Base-by-base conservation (phyloP, 257 asterid genomes). In the Primulina eburnea region DNA sequence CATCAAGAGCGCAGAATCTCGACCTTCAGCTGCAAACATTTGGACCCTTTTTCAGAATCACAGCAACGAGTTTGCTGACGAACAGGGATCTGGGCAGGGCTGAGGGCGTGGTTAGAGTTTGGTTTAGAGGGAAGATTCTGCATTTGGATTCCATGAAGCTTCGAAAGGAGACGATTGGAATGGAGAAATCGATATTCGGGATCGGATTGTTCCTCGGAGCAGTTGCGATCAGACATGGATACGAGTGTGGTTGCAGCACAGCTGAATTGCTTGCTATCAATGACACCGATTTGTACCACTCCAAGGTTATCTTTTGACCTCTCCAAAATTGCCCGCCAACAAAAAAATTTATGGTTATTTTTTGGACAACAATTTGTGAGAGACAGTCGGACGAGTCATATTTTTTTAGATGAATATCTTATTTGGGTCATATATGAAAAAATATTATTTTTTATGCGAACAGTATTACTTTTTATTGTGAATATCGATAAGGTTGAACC, bases 131-230 rank as follows among this genome's bases (percentile, higher is more conserved):
- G 5, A 88, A 82, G 32, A 77, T 92, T 74, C 86, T 92, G 75
- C 98, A 90, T 40, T 65, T 92, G 75, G 98, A 92, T 71, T 86
- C 95, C 7, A 84, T 93, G 40, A 89, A 61, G 73, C 80, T 93
- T 80, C 68, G 73, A 21, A 86, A 81, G 60, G 96, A 87, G 69
- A 89, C 96, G 0, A 53, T 90, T 65, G 87, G 90, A 18, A 86
- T 93, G 92, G 89, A 90, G 76, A 90, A 85, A 70, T 93, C 99
- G 2, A 85, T 93, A 29, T 92, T 88, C 62, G 98, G 99, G 50
- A 87, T 93, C 33, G 97, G 99, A 7, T 76, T 93, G 87, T 93
- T 90, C 30, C 52, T 93, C 57, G 99, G 99, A 56, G 99, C 99
- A 1, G 89, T 86, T 20, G 98, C 98, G 9, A 83, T 90, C 16